A percentile compares a stretch with the other conserved stretches of the same genome.
Evolutionary conservation across 2,329 filamentous ascomycete species (phyloP).

Genomic region (Chrysosporium queenslandicum): DNA sequence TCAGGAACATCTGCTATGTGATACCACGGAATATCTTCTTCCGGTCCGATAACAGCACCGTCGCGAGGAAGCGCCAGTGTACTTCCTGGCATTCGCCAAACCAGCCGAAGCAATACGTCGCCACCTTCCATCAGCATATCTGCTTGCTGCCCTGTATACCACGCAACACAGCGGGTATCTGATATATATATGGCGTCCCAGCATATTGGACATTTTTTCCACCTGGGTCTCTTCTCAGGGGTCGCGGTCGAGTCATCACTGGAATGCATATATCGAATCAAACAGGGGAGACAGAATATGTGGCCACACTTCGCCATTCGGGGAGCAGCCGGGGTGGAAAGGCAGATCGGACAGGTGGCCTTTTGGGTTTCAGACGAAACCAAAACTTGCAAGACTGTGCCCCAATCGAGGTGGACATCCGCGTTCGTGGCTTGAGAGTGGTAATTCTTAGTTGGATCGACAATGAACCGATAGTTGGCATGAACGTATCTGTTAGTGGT

Average conservation of each 20-base stretch:
- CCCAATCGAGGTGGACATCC: conserved; percentile 84
- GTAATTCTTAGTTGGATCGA: conserved; percentile 73
- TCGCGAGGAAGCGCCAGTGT: conserved; percentile 83
- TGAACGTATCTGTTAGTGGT: conserved; percentile 61
- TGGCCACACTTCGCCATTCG: conserved; percentile 96
- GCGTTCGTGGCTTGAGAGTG: conserved; percentile 71
- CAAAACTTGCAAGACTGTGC: conserved; percentile 78
- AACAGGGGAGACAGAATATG: conserved; percentile 87
- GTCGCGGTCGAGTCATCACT: conserved; percentile 55
- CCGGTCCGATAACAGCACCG: conserved; percentile 48
- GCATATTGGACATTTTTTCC: conserved; percentile 95
- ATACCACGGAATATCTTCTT: conserved; percentile 84
- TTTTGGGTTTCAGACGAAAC: conserved; percentile 82
- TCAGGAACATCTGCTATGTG: conserved; percentile 89
- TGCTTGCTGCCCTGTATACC: conserved; percentile 81
- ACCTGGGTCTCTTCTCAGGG: conserved; percentile 61
- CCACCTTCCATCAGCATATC: conserved; percentile 65
- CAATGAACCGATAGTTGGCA: conserved; percentile 94
- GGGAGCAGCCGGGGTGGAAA: conserved; percentile 83
- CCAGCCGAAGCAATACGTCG: conserved; percentile 79
- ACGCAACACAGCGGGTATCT: conserved; percentile 78
- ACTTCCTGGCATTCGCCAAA: conserved; percentile 68
- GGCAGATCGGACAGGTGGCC: conserved; percentile 85
- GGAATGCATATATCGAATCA: conserved; percentile 89
- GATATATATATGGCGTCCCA: conserved; percentile 88